Base-by-base conservation (phyloP, 805 yeast genomes). In the Hanseniaspora singularis region DNA sequence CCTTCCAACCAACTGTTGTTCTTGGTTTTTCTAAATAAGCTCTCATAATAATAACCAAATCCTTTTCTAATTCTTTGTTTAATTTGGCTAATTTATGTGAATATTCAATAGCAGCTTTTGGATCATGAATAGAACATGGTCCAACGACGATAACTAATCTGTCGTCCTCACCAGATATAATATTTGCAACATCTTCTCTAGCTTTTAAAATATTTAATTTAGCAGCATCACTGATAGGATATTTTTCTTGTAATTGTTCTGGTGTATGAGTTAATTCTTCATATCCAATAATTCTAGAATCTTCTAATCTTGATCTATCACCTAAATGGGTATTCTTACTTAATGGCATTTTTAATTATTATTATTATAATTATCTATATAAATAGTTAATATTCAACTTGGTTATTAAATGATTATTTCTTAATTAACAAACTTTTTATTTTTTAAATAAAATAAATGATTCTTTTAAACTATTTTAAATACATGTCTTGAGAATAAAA, bases 1-100 rank as follows among this genome's bases (percentile, higher is more conserved):
- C 98, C 68, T 89, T 89, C 98, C 98, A 89, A 51, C 98, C 98
- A 38, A 92, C 97, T 24, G 97, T 89, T 43, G 98, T 89, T 68
- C 98, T 79, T 57, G 98, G 98, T 67, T 89, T 89, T 65, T 89
- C 98, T 59, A 92, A 72, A 70, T 92, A 92, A 3, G 97, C 97
- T 68, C 98, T 79, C 98, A 92, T 92, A 52, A 92, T 80, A 50
- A 92, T 79, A 49, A 79, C 75, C 51, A 92, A 71, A 55, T 89
- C 96, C 40, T 74, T 77, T 53, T 79, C 71, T 52, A 82, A 69
- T 59, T 77, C 71, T 49, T 76, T 76, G 36, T 81, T 67, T 31
- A 80, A 61, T 46, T 68, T 69, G 37, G 74, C 65, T 49, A 89
- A 73, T 57, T 77, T 69, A 30, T 71, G 68, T 57, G 89, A 84